Evolutionary conservation across 225 moss, liverwort and hornwort species (phyloP), one percentile per base, ranked within the genome.

Genomic region (Climacium dendroides): DNA sequence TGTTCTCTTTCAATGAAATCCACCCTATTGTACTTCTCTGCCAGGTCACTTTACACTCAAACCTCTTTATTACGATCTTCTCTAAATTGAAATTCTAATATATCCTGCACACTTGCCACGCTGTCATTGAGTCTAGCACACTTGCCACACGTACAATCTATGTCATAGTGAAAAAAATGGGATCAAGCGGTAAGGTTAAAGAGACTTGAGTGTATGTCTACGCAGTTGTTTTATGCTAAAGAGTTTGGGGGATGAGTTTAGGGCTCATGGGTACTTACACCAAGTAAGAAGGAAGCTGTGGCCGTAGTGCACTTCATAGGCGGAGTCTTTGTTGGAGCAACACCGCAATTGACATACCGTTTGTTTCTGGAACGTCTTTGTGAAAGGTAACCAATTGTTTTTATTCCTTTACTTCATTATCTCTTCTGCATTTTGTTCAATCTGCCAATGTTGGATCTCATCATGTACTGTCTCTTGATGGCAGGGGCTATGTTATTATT

Each of bases 311-410:
- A 97, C 91, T 97, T 97, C 83, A 80, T 97, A 54, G 97, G 96
- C 30, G 96, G 96, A 88, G 96, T 96, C 41, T 97, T 97, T 88
- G 96, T 97, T 78, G 97, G 97, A 85, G 97, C 96, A 53, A 95
- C 95, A 74, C 97, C 97, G 76, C 97, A 97, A 87, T 92, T 97
- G 66, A 97, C 97, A 62, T 97, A 96, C 91, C 94, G 95, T 55
- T 93, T 97, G 82, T 96, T 97, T 83, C 87, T 97, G 75, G 95
- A 97, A 87, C 94, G 95, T 88, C 95, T 96, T 48, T 89, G 92
- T 82, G 96, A 95, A 90, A 90, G 97, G 96, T 95, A 92, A 45
- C 58, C 35, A 60, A 32, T 74, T 54, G 22, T 80, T 20, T 55
- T 53, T 11, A n/a, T 67, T 62, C 25, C 18, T 23, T 81, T 11